These are phyloP conservation scores for Lipomyces oligophaga DNA, from an alignment of 805 yeast species.

Conservation along the genomic window DNA sequence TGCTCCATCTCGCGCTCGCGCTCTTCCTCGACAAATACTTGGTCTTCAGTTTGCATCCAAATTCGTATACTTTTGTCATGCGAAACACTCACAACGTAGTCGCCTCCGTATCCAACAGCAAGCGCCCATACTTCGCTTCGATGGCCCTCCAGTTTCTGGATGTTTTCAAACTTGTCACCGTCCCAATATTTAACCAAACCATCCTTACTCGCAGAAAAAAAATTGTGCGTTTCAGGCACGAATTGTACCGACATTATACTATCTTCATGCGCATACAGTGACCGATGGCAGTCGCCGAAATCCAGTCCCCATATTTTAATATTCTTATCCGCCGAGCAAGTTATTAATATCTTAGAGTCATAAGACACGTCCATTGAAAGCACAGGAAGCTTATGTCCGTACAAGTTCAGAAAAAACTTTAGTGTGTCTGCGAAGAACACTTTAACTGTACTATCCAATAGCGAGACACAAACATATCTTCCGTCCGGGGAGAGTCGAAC, in stretches of 20 bases:
- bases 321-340: constrained; percentile 96
- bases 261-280: constrained; percentile 95
- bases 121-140: constrained; percentile 93
- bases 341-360: constrained; percentile 82
- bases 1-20: constrained; percentile 94
- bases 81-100: constrained; percentile 71
- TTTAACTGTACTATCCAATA: constrained; percentile 92
- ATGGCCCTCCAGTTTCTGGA: constrained; percentile 82
- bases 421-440: constrained; percentile 83
- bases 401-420: constrained; percentile 81
- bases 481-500: constrained; percentile 78
- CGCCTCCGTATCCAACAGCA: constrained; percentile 66
- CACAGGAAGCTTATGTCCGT: constrained; percentile 96
- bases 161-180: constrained; percentile 92
- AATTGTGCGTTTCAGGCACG: constrained; percentile 79
- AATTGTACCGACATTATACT: constrained; percentile 86
- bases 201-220: constrained; percentile 88
- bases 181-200: constrained; percentile 94
- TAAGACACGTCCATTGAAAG: constrained; percentile 83
- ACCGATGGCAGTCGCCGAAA: constrained; percentile 97
- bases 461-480: constrained; percentile 72
- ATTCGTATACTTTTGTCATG: constrained; percentile 91
- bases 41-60: constrained; percentile 93
- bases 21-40: constrained; percentile 95
- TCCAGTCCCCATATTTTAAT: constrained; percentile 98